Conservation (phyloP, 2,329 filamentous ascomycete species). For the Hypoxylon rubiginosum region DNA sequence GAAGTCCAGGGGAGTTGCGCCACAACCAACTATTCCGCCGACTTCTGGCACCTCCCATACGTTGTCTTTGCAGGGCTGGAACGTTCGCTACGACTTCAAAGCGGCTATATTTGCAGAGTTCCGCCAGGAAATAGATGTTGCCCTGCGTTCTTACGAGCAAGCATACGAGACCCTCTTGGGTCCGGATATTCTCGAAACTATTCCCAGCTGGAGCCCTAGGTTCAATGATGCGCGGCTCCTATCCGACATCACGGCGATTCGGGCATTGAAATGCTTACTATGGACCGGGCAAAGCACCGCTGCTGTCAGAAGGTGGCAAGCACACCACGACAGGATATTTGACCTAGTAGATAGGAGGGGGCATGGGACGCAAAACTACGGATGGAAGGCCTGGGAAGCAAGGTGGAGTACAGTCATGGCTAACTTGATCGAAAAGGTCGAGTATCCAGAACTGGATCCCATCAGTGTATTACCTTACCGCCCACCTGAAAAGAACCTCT, state of each 20-base stretch:
- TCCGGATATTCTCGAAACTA: slow-evolving; percentile 86
- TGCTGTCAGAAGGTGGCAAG: slow-evolving; percentile 84
- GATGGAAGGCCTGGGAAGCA: slow-evolving; percentile 94
- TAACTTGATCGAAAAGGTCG: slow-evolving; percentile 67
- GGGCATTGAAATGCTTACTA: slow-evolving; percentile 84
- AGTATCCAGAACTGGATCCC: slow-evolving; percentile 64
- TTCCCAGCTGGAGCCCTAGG: slow-evolving; percentile 88
- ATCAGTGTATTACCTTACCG: slow-evolving; percentile 63
- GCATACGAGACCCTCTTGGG: slow-evolving; percentile 88
- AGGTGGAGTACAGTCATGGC: slow-evolving; percentile 76
- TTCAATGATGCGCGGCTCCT: slow-evolving; percentile 95
- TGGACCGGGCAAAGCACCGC: slow-evolving; percentile 84
- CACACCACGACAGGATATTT: slow-evolving; percentile 79
- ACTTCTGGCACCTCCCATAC: slow-evolving; percentile 88
- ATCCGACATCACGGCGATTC: slow-evolving; percentile 83
- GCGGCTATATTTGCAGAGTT: slow-evolving; percentile 92
- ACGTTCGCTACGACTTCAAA: slow-evolving; percentile 95
- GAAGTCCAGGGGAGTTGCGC: slow-evolving; percentile 81
- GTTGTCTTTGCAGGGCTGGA: slow-evolving; percentile 89
- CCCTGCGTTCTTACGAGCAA: slow-evolving; percentile 86
- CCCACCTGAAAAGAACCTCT: slow-evolving; percentile 69
- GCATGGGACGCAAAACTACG: slow-evolving; percentile 88
- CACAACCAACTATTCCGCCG: slow-evolving; percentile 84
- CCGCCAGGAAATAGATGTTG: slow-evolving; percentile 90
- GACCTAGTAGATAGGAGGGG: slow-evolving; percentile 86